phyloP scores from a whole-genome alignment of 441 rosid species.

The Pelargonium citronellum region DNA sequence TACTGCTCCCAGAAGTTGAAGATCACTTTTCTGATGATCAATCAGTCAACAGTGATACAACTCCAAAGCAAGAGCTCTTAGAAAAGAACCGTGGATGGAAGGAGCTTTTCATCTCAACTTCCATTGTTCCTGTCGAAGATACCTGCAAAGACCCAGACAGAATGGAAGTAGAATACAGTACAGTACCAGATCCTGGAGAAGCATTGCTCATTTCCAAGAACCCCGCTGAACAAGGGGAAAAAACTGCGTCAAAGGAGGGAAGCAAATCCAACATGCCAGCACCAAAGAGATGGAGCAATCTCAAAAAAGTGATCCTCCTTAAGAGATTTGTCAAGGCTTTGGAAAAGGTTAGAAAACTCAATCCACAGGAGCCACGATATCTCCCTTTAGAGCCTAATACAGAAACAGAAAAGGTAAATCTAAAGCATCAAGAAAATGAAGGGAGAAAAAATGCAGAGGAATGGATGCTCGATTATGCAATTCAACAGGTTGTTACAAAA shows the following conservation, averaged over 20 bases:
- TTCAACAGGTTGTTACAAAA: constrained; percentile 66
- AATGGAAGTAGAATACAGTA: constrained; percentile 15
- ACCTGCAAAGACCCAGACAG: constrained; percentile 24
- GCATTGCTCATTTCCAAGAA: constrained; percentile 12
- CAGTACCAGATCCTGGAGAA: constrained; percentile 19
- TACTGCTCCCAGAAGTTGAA: constrained; percentile 52
- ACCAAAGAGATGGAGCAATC: constrained; percentile 62
- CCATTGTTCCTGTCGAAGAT: constrained; percentile 17
- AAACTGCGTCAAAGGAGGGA: constrained; percentile 20
- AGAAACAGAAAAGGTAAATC: constrained; percentile 57
- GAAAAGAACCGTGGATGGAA: constrained; percentile 24
- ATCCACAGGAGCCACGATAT: constrained; percentile 44
- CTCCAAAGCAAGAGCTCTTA: constrained; percentile 19
- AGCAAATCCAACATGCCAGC: constrained; percentile 27
- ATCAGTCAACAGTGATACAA: constrained; percentile 20
- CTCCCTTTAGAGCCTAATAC: constrained; percentile 36
- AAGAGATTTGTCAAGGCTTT: constrained; percentile 70
- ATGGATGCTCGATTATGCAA: constrained; percentile 88
- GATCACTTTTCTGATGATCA: constrained; percentile 32
- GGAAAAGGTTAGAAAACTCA: constrained; percentile 56
- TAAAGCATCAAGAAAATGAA: constrained; percentile 55
- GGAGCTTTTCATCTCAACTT: constrained; percentile 19
- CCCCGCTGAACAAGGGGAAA: constrained; percentile 13
- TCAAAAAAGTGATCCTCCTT: constrained; percentile 62
- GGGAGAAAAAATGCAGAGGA: constrained; percentile 64